These are phyloP conservation scores for Rhodomyrtus tomentosa DNA, from an alignment of 345 rosid genomes.

Conservation along the genomic window DNA sequence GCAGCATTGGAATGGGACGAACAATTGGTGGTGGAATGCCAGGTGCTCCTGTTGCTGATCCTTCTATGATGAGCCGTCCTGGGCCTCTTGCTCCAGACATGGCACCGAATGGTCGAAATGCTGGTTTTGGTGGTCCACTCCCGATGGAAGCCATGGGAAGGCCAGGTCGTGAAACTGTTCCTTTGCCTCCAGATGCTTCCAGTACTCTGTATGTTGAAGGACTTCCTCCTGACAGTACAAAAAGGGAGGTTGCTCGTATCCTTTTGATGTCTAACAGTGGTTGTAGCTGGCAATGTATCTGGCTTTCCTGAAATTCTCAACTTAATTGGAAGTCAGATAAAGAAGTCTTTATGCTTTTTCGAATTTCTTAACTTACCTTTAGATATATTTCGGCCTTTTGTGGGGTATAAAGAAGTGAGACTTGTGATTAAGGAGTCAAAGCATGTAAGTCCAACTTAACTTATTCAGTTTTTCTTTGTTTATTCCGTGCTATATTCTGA, in stretches of 20 bases:
- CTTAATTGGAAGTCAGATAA: neutral
- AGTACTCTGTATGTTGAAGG: constrained; percentile 80
- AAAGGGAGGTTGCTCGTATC: constrained; percentile 91
- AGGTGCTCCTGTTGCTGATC: constrained; percentile 30
- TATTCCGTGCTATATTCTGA: neutral
- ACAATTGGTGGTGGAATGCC: constrained; percentile 19
- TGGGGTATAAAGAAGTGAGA: constrained; percentile 77
- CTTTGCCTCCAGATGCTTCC: constrained; percentile 67
- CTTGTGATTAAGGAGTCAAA: constrained; percentile 67
- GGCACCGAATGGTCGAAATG: constrained; percentile 35
- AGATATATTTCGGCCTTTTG: constrained; percentile 88
- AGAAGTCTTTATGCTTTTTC: neutral
- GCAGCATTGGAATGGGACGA: constrained; percentile 33
- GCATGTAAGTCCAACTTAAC: constrained; percentile 31
- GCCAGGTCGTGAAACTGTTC: constrained; percentile 28
- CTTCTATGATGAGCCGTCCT: constrained; percentile 27
- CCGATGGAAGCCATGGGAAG: constrained; percentile 23
- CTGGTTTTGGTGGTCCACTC: constrained; percentile 22
- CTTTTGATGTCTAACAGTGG: constrained; percentile 12
- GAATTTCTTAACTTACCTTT: constrained; percentile 18
- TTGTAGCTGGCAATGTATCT: neutral
- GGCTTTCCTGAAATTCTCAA: neutral
- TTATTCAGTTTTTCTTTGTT: neutral
- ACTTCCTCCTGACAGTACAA: constrained; percentile 60
- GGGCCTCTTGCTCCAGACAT: constrained; percentile 28